These are phyloP conservation scores for Leucogyrophana mollusca DNA, from an alignment of 768 basidiomycete genomes.

Conservation along the genomic window DNA sequence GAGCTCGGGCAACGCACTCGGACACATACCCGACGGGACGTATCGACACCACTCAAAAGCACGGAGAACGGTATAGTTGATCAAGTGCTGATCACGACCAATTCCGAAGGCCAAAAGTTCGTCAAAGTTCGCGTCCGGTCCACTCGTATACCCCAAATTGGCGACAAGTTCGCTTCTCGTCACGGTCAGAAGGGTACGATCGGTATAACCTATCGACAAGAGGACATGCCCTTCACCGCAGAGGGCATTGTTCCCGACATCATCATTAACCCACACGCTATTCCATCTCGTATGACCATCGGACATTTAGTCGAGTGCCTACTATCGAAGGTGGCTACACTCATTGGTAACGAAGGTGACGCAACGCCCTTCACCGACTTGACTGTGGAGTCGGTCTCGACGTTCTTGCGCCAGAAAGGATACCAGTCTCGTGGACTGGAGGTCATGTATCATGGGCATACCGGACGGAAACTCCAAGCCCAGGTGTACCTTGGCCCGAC, in stretches of 20 bases:
- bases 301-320: conserved; percentile 99
- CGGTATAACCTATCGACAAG: conserved; percentile 98
- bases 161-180: conserved; percentile 99
- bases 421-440: conserved; percentile 98
- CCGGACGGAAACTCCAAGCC: conserved; percentile 96
- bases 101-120: conserved; percentile 94
- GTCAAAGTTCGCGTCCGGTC: conserved; percentile 97
- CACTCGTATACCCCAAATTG: conserved; percentile 95
- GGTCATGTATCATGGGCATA: conserved; percentile 99
- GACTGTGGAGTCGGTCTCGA: conserved; percentile 98
- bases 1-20: conserved; percentile 96
- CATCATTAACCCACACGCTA: conserved; percentile 99
- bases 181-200: conserved; percentile 99
- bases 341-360: conserved; percentile 96
- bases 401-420: conserved; percentile 80
- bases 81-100: conserved; percentile 95
- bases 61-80: conserved; percentile 98
- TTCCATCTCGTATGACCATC: conserved; percentile 99
- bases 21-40: conserved; percentile 90
- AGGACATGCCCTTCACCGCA: conserved; percentile 99
- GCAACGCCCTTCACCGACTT: conserved; percentile 98
- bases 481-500: conserved; percentile 99
- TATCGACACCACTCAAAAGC: conserved; percentile 96
- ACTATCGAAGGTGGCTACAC: conserved; percentile 92
- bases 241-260: conserved; percentile 97